A percentile compares a stretch with the other conserved stretches of the same genome.
Evolutionary conservation across 352 stramenopile genomes (phyloP).

Genomic region (Phytopythium delawarense): DNA sequence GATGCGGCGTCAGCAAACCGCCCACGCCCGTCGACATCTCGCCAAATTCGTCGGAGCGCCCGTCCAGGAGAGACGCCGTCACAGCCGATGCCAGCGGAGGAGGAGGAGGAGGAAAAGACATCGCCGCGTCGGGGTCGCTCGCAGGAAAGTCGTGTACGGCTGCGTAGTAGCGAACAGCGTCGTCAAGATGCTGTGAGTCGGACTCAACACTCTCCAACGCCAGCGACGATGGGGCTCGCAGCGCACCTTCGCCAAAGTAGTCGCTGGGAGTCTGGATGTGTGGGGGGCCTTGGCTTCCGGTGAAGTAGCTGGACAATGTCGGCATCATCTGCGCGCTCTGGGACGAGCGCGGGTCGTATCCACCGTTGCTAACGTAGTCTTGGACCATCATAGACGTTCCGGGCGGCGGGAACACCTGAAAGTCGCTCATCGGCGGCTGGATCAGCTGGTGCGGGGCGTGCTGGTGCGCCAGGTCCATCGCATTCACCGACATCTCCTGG

Average conservation of each 20-base stretch:
- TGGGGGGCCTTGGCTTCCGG: neutral
- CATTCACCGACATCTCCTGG: conserved; percentile 5
- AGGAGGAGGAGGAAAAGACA: too few species aligned
- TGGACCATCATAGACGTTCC: neutral
- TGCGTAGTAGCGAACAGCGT: neutral
- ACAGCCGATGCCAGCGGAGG: neutral
- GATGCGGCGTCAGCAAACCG: neutral
- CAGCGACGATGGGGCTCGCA: neutral
- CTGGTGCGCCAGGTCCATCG: neutral
- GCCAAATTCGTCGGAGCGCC: neutral
- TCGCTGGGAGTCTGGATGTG: neutral
- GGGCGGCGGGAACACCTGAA: neutral
- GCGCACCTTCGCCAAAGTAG: conserved; percentile 4
- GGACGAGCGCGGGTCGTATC: neutral
- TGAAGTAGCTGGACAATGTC: conserved; percentile 7
- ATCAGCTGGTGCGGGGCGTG: conserved; percentile 1
- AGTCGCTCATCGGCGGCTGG: neutral
- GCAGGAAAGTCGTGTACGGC: neutral
- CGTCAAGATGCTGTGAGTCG: neutral
- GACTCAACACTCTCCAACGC: too few species aligned
- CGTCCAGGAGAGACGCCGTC: neutral
- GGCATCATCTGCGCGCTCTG: neutral
- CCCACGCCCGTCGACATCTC: conserved; percentile 1
- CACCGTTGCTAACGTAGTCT: neutral
- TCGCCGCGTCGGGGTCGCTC: neutral